Evolutionary conservation across 305 asterid species (phyloP), one percentile per base, ranked within the genome.

Genomic region (Striga hermonthica): DNA sequence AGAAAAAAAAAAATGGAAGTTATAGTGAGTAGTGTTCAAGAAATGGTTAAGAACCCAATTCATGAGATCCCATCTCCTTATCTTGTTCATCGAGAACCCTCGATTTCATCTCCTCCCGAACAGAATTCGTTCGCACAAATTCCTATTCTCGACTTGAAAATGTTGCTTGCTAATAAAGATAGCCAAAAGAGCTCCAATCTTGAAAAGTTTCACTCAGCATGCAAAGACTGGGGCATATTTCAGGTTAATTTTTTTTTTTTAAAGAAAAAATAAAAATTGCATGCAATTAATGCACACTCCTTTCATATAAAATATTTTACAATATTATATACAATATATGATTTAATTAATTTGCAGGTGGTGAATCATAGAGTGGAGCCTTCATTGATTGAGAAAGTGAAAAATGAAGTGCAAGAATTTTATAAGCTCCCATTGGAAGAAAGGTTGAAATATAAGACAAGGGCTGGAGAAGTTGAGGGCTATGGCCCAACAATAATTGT

Each of bases 191-290:
- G 5, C 53, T 28, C 58, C 3, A 80, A 82, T 34, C 78, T 84
- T 0, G 39, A 80, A 13, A 76, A 67, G 60, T 58, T 87, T 72
- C 82, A 78, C 60, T 35, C 79, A 0, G 36, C 78, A 49, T 81
- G 89, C 83, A 73, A 75, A 76, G 83, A 82, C 10, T 84, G 86
- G 91, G 94, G 94, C 71, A 78, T 88, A 2, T 85, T 88, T 62
- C 94, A 88, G 91, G 96, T 84, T 41, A 41, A 45, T 45, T 54
- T 6, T 8, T 8, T 4, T 8, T 8, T 5, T 39, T 39, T 5
- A 1, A 4, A 39, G 1, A 1, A 39, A 8, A 5, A 39, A 39
- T 39, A 1, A 39, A 8, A 5, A 39, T 8, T 39, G 44, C 44
- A 22, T 22, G 31, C 31, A 22, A 22, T 22, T 8, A 8, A 39